Base-by-base conservation (phyloP, 352 stramenopile genomes). In the Globisporangium parvum region DNA sequence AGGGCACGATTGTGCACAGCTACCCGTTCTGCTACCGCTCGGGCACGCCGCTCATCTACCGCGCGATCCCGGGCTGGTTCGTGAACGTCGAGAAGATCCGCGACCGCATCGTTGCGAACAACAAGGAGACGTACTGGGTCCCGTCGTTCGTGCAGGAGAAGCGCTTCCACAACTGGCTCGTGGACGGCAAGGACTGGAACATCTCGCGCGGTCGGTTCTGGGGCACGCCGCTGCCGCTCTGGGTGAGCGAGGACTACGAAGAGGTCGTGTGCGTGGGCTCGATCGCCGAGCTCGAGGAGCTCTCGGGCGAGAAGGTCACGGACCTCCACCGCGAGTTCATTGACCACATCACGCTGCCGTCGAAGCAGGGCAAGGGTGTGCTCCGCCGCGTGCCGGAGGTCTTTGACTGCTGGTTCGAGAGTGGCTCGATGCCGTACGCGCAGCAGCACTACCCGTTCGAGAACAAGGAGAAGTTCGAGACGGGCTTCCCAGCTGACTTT, bases 361-460 rank as follows among this genome's bases (percentile, higher is more conserved):
- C 90, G 17, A 97, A 98, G 71, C 60, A 91, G 61, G 87, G 87
- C 53, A 96, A 95, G 62, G 87, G 86, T 51, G 62, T 86, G 40
- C 71, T 97, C 18, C 81, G 80, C 37, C 87, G 89, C 57, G 85
- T 97, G 6, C 82, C 90, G 0, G 89, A 97, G 49, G 93, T 98
- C 11, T 99, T 99, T 74, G 96, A 99, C 78, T 99, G 97, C 74
- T 99, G 97, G 97, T 99, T 99, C 64, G 97, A 99, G 73, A 98
- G 87, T 47, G 97, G 97, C 6, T 98, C 88, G 33, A 99, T 99
- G 97, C 97, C 97, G 33, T 99, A 99, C 73, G 97, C 97, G 14
- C 97, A 99, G 73, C 87, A 97, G 67, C 97, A 99, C 77, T 99
- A 99, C 78, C 97, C 97, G 51, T 99, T 99, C 74, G 96, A 99